Evolutionary conservation across 768 basidiomycete genomes (phyloP), one percentile per base, ranked within the genome.

Genomic region (Hericium erinaceus): DNA sequence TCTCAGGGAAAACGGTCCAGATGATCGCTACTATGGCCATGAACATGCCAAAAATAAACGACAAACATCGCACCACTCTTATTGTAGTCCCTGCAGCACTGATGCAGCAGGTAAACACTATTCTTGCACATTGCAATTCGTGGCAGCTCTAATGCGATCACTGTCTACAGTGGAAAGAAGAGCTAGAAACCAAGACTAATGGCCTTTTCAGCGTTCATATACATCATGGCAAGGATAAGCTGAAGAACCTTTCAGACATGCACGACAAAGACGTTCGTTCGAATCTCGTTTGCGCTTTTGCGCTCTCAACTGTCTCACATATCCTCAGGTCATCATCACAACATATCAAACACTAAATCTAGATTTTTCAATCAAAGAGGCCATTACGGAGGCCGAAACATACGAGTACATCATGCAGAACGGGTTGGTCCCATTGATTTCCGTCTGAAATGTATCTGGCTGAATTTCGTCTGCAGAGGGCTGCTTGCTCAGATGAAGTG

Each of bases 31-130:
- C 82, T 0, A 89, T 92, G 81, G 80, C 77, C 18, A 76, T 76
- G 65, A 88, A 90, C 63, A 75, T 75, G 64, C 82, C 87, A 0
- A 65, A 66, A 0, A 62, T 67, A 0, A 72, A 79, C 28, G 79
- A 80, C 69, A 74, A 60, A 20, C 48, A 71, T 55, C 77, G 77
- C 49, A 81, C 81, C 0, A 91, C 84, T 9, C 79, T 92, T 2
- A 79, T 92, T 55, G 79, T 92, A 18, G 88, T 89, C 2, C 89
- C 87, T 1, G 80, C 87, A 0, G 88, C 88, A 6, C 75, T 93
- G 33, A 74, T 92, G 13, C 75, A 80, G 40, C 89, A 91, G 73
- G 85, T 80, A 58, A 11, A 70, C 53, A 46, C 33, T 37, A 2
- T 44, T 54, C 16, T 56, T 2, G 44, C 10, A 10, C 39, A 24